Base-by-base conservation (phyloP, 2,329 filamentous ascomycete species). In the Fusarium xylarioides region DNA sequence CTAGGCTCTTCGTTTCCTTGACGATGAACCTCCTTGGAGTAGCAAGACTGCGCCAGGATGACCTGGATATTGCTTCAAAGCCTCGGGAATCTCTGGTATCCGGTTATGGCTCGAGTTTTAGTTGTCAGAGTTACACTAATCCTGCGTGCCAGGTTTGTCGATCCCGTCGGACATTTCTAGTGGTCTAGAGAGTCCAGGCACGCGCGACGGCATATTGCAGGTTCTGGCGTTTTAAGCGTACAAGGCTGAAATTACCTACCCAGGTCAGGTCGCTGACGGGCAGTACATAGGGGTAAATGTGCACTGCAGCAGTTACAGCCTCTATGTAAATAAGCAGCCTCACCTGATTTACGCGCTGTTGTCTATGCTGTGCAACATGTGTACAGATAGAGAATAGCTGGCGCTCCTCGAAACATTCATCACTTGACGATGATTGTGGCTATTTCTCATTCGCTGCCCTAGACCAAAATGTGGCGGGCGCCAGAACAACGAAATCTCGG, bases 391-490 rank as follows among this genome's bases (percentile, higher is more conserved):
- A 49, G 30, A 26, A 32, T 56, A 34, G 54, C 28, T 26, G 49
- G 37, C 50, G 35, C 50, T 44, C 38, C 23, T 42, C 30, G 32
- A 58, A 58, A 38, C 30, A 64, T 21, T 57, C 42, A 46, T 69
- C 52, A 58, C 66, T 26, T 23, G 38, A 57, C 23, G 10, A 40
- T 66, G 47, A 56, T 35, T 56, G 35, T 57, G 42, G 57, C 28
- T 30, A 53, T 52, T 54, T 68, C 54, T 58, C 35, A 69, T 68
- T 64, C 56, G 47, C 26, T 46, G 46, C 35, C 57, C 53, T 43
- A 56, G 66, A 58, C 55, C 19, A 63, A 70, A 44, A 58, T 37
- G 76, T 76, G 76, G 74, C 73, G 60, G 68, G 44, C 57, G 54
- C 67, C 71, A 67, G 46, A 62, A 52, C 43, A 66, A 50, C 56